Base-by-base conservation (phyloP, 2,329 filamentous ascomycete genomes). In the Penicillium sclerotigenum region DNA sequence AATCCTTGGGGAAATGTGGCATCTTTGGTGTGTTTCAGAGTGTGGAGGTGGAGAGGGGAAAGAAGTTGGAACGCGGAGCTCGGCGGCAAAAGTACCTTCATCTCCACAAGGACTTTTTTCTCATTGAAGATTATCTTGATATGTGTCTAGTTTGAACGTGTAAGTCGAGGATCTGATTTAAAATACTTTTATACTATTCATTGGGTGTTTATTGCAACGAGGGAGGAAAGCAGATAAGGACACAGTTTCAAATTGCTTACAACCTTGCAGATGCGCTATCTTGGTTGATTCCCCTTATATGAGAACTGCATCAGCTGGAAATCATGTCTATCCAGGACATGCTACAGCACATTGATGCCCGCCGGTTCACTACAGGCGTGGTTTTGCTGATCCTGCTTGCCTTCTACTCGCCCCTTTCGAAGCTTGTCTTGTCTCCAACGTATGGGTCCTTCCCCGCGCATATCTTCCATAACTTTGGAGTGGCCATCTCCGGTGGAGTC, bases 401-500 rank as follows among this genome's bases (percentile, higher is more conserved):
- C 1, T 66, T 71, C 33, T 78, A 71, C 58, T 76, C 77, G 5
- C 71, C 71, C 31, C 63, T 77, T 24, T 78, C 76, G 33, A 85
- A 90, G 69, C 80, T 91, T 59, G 87, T 84, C 37, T 80, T 97
- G 33, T 89, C 91, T 20, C 94, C 94, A 2, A 88, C 95, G 11
- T 97, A 95, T 73, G 94, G 94, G 50, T 86, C 87, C 16, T 89
- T 96, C 36, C 89, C 93, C 1, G 80, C 91, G 0, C 82, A 84
- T 1, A 79, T 87, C 62, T 88, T 87, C 72, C 93, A 97, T 71
- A 76, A 80, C 49, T 82, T 83, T 68, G 81, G 86, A 58, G 77
- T 91, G 59, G 85, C 85, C 64, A 77, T 83, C 4, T 86, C 84
- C 28, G 84, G 86, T 58, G 87, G 91, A 59, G 72, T 86, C 16